Conservation (phyloP, 2,329 filamentous ascomycete species). For the Trichoderma sp. region DNA sequence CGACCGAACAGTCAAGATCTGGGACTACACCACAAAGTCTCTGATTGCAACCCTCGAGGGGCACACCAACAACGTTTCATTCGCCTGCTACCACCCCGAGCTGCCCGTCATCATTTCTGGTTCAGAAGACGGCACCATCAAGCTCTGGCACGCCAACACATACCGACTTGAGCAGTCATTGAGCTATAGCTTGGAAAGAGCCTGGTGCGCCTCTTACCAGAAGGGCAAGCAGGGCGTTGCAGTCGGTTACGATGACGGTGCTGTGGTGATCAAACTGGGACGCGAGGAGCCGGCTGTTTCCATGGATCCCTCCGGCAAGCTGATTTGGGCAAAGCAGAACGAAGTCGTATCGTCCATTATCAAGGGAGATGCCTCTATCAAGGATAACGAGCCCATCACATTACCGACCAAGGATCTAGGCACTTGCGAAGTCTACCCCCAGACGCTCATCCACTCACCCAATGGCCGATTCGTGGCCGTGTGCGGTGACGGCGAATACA, state of each 20-base stretch:
- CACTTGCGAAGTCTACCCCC: constrained; percentile 94
- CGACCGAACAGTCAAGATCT: constrained; percentile 94
- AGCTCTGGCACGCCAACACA: constrained; percentile 98
- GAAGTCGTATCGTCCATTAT: constrained; percentile 95
- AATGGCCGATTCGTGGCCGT: constrained; percentile 81
- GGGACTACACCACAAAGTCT: constrained; percentile 99
- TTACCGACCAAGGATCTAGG: constrained; percentile 93
- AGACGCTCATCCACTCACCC: constrained; percentile 91
- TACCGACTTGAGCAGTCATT: constrained; percentile 94
- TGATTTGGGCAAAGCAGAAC: constrained; percentile 94
- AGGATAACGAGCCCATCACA: constrained; percentile 85
- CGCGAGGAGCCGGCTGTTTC: constrained; percentile 96
- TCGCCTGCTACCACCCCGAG: constrained; percentile 96
- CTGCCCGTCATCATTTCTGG: constrained; percentile 96
- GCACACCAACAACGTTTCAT: constrained; percentile 97
- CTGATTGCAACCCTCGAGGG: constrained; percentile 95
- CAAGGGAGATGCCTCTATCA: constrained; percentile 78
- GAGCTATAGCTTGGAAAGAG: constrained; percentile 92
- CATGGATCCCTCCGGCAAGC: constrained; percentile 94
- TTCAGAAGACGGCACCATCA: constrained; percentile 94
- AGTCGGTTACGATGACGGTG: constrained; percentile 96
- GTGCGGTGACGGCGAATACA: constrained; percentile 97
- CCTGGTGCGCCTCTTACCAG: constrained; percentile 97
- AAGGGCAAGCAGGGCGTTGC: constrained; percentile 92
- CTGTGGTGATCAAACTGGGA: constrained; percentile 96